Conservation (phyloP, 2,329 filamentous ascomycete genomes). For the Aspergillus felis region DNA sequence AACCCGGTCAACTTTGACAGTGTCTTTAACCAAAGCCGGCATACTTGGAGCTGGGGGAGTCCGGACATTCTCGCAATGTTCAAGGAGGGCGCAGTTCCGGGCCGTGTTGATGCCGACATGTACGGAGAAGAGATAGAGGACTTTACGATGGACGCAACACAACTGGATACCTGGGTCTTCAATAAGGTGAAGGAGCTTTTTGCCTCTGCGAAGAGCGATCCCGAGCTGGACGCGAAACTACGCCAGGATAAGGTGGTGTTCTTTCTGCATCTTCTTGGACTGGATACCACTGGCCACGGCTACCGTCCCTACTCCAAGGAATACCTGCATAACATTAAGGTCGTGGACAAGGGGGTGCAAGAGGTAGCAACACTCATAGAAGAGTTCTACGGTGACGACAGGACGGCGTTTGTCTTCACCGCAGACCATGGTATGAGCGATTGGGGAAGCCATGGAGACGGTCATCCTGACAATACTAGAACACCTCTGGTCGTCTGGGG, state of each 20-base stretch:
- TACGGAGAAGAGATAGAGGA: slow-evolving; percentile 86
- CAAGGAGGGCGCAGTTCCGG: slow-evolving; percentile 81
- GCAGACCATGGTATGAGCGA: slow-evolving; percentile 99
- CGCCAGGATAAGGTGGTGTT: slow-evolving; percentile 86
- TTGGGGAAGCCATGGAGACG: slow-evolving; percentile 98
- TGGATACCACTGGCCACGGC: slow-evolving; percentile 85
- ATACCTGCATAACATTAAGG: slow-evolving; percentile 88
- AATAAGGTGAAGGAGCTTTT: slow-evolving; percentile 88
- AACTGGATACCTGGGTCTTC: slow-evolving; percentile 92
- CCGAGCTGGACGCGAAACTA: slow-evolving; percentile 67
- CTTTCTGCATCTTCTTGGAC: slow-evolving; percentile 86
- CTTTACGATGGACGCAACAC: slow-evolving; percentile 75
- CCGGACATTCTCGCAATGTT: slow-evolving; percentile 99
- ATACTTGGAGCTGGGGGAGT: slow-evolving; percentile 99
- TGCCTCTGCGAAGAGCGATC: slow-evolving; percentile 70
- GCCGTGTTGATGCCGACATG: slow-evolving; percentile 78
- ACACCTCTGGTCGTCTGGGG: slow-evolving; percentile 94
- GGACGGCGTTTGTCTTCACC: slow-evolving; percentile 94
- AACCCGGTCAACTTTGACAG: slow-evolving; percentile 99
- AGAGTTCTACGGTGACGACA: slow-evolving; percentile 75
- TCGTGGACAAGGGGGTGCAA: slow-evolving; percentile 86
- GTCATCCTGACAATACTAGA: slow-evolving; percentile 93
- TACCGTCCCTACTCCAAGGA: slow-evolving; percentile 92
- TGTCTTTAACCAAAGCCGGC: slow-evolving; percentile 92
- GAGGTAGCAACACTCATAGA: slow-evolving; percentile 79